Evolutionary conservation across 1,284 basidiomycete species (phyloP).

Genomic region (Vanrija humicola): DNA sequence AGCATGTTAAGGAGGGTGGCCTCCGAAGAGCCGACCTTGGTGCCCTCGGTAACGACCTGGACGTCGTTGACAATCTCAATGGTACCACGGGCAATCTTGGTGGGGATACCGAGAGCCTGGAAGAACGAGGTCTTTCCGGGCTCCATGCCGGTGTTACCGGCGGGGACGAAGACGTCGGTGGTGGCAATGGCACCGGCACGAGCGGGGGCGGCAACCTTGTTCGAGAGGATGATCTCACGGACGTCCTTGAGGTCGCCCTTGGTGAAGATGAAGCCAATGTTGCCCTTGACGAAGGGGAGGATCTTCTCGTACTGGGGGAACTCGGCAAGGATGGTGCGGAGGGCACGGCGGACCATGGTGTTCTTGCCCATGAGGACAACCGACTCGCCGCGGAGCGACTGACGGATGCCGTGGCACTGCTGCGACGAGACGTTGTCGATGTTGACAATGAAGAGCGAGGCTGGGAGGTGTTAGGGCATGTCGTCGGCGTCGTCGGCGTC

Average conservation of each 20-base stretch:
- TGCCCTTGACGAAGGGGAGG: constrained; percentile 91
- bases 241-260: constrained; percentile 87
- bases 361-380: constrained; percentile 99
- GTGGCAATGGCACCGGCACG: constrained; percentile 97
- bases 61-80: constrained; percentile 99
- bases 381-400: constrained; percentile 92
- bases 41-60: constrained; percentile 87
- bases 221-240: constrained; percentile 84
- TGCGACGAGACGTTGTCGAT: constrained; percentile 99
- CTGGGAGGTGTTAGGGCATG: constrained; percentile 50
- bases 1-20: constrained; percentile 99
- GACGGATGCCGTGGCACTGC: constrained; percentile 81
- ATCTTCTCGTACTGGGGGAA: constrained; percentile 93
- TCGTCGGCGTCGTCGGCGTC: not conserved
- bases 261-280: constrained; percentile 99
- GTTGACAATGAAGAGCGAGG: constrained; percentile 98
- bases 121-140: constrained; percentile 99
- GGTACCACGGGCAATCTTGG: constrained; percentile 99
- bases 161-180: constrained; percentile 85
- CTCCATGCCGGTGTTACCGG: constrained; percentile 99
- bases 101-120: constrained; percentile 99
- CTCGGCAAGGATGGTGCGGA: constrained; percentile 84
- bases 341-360: constrained; percentile 99
- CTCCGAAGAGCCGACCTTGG: constrained; percentile 93
- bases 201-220: constrained; percentile 97